Evolutionary conservation across 441 rosid genomes (phyloP), one percentile per base, ranked within the genome.

Genomic region (Erodium moschatum): DNA sequence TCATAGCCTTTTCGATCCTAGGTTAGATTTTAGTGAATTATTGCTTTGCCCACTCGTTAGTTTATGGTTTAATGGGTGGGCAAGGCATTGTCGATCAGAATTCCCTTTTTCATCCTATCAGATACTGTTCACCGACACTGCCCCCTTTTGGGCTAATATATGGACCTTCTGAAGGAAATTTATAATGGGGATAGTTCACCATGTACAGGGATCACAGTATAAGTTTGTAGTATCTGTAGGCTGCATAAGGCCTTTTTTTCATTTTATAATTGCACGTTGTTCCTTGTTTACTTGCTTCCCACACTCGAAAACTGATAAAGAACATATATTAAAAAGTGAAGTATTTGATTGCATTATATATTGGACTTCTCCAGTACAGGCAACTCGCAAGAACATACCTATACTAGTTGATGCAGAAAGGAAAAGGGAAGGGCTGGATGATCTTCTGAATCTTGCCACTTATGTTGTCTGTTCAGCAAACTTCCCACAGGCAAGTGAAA

Each of bases 321-420:
- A 24, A 50, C 54, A 68, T 60, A 56, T 67, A 70, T 70, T 69
- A 72, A 64, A 46, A 13, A 18, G 56, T 76, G 68, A 72, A 54
- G 62, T 66, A 33, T 52, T 52, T 52, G 3, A 52, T 52, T 44
- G 71, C 29, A 35, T 44, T 70, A 20, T 48, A 64, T 67, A 50
- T 67, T 78, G 71, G 38, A 33, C 75, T 60, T 71, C 76, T 83
- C 69, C 83, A 80, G 79, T 77, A 82, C 85, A 90, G 97, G 95
- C 98, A 73, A 65, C 76, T 79, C 76, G 81, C 82, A 84, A 70
- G 83, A 81, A 84, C 33, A 84, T 90, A 77, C 93, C 93, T 15
- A 84, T 93, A 72, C 75, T 93, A 69, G 73, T 93, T 67, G 88
- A 90, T 69, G 86, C 83, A 31, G 97, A 90, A 80, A 85, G 82